Evolutionary conservation across 495 filamentous ascomycete genomes (phyloP).

Genomic region (Penicillium steckii): DNA sequence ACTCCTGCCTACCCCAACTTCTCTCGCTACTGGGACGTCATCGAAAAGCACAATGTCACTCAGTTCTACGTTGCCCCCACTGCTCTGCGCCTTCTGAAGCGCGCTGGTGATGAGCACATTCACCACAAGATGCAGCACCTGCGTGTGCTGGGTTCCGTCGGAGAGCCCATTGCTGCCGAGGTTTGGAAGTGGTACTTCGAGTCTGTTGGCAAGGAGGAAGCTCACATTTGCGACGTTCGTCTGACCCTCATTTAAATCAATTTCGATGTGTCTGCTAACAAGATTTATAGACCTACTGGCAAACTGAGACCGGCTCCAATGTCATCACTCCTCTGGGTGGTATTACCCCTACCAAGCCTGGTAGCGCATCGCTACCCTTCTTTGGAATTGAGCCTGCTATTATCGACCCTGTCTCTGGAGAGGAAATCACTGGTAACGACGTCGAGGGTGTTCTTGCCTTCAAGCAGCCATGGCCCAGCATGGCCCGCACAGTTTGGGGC

Average conservation of each 20-base stretch:
- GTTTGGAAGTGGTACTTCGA: constrained; percentile 99
- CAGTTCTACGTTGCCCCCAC: constrained; percentile 99
- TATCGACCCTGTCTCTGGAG: constrained; percentile 92
- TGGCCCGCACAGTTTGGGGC: constrained; percentile 98
- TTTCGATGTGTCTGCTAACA: constrained; percentile 2
- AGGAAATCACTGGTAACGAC: constrained; percentile 93
- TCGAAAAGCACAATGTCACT: constrained; percentile 90
- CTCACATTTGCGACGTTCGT: constrained; percentile 92
- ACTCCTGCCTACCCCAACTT: constrained; percentile 97
- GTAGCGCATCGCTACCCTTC: constrained; percentile 66
- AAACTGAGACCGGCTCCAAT: constrained; percentile 98
- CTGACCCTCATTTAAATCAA: not conserved
- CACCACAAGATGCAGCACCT: constrained; percentile 86
- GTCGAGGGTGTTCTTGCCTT: constrained; percentile 97
- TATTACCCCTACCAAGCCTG: constrained; percentile 56
- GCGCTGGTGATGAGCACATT: constrained; percentile 89
- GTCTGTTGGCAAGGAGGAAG: constrained; percentile 88
- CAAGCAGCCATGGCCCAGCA: constrained; percentile 98
- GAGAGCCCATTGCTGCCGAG: constrained; percentile 96
- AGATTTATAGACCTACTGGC: constrained; percentile 87
- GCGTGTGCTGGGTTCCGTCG: constrained; percentile 91
- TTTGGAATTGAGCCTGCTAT: constrained; percentile 98
- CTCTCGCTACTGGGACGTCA: constrained; percentile 98
- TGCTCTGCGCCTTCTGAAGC: constrained; percentile 88
- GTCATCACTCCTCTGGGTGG: constrained; percentile 64